phyloP scores from a whole-genome alignment of 139 green algal species.

The Dunaliella primolecta region DNA sequence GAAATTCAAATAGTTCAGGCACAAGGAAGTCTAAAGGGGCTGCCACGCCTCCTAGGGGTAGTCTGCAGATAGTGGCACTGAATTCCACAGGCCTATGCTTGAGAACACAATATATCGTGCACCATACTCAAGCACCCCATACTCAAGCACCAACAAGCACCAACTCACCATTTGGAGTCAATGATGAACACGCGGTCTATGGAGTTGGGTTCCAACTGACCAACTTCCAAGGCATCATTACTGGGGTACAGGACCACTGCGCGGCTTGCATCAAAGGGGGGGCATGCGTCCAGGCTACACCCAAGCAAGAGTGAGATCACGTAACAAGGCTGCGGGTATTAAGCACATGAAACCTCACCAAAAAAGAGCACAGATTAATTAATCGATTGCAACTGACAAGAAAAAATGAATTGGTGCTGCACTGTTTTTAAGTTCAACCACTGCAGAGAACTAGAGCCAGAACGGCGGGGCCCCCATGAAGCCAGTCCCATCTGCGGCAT shows the following conservation, averaged over 20 bases:
- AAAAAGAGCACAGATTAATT: not conserved
- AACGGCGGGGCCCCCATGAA: too few relatives aligned
- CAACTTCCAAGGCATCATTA: constrained; percentile 40
- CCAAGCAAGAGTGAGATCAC: not conserved
- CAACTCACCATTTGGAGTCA: constrained; percentile 32
- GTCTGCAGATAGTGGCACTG: too few relatives aligned
- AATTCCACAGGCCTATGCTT: not conserved
- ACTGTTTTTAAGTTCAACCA: too few relatives aligned
- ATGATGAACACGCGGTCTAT: constrained; percentile 53
- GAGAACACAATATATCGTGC: not conserved
- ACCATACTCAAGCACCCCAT: not conserved
- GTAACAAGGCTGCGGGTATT: not conserved
- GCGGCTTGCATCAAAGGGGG: constrained; percentile 30
- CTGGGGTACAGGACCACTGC: constrained; percentile 51
- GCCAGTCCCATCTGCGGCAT: too few relatives aligned
- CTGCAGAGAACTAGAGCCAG: too few relatives aligned
- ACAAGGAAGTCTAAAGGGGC: too few relatives aligned
- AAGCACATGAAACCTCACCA: not conserved
- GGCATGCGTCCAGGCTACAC: constrained; percentile 32
- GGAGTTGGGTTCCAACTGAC: constrained; percentile 33
- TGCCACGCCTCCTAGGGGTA: too few relatives aligned
- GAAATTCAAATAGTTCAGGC: too few relatives aligned
- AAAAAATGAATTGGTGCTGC: too few relatives aligned
- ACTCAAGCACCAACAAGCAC: too few relatives aligned
- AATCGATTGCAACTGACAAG: too few relatives aligned